Conservation (phyloP, 495 filamentous ascomycete genomes). For the Staphylotrichum tortipilum region DNA sequence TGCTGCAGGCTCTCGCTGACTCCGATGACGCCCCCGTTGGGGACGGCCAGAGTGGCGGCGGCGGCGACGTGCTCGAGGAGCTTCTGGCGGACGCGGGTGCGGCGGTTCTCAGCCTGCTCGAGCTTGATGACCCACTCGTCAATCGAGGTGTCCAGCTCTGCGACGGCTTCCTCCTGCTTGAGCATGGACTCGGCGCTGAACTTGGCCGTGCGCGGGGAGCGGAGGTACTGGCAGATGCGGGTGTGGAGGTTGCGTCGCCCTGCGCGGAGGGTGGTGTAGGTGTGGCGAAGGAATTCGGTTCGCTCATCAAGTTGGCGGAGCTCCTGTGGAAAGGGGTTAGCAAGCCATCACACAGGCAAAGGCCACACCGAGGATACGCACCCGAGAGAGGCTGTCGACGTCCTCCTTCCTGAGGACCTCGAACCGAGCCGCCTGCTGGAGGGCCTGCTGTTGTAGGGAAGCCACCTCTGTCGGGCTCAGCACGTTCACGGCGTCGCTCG, state of each 20-base stretch:
- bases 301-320: slow-evolving; percentile 60
- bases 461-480: slow-evolving; percentile 45
- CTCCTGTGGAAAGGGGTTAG: slow-evolving; percentile 39
- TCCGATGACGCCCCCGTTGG: slow-evolving; percentile 23
- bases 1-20: slow-evolving; percentile 35
- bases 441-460: slow-evolving; percentile 51
- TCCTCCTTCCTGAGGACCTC: slow-evolving; percentile 59
- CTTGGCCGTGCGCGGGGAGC: slow-evolving; percentile 50
- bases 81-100: slow-evolving; percentile 62
- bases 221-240: slow-evolving; percentile 60
- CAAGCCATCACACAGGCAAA: neutral
- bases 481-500: slow-evolving; percentile 39
- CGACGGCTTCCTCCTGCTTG: slow-evolving; percentile 65
- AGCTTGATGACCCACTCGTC: slow-evolving; percentile 68
- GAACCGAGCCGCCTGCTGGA: slow-evolving; percentile 55
- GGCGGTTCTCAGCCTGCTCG: slow-evolving; percentile 65
- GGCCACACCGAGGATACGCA: slow-evolving; percentile 23
- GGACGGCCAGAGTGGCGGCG: slow-evolving; percentile 36
- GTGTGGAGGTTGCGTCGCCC: slow-evolving; percentile 60
- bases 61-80: slow-evolving; percentile 66
- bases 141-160: slow-evolving; percentile 62
- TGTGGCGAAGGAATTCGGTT: slow-evolving; percentile 62
- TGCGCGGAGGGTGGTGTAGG: slow-evolving; percentile 56
- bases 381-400: slow-evolving; percentile 55
- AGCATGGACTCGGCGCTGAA: slow-evolving; percentile 61